phyloP scores from a whole-genome alignment of 1,284 basidiomycete genomes.

The Polyporus tsugae region DNA sequence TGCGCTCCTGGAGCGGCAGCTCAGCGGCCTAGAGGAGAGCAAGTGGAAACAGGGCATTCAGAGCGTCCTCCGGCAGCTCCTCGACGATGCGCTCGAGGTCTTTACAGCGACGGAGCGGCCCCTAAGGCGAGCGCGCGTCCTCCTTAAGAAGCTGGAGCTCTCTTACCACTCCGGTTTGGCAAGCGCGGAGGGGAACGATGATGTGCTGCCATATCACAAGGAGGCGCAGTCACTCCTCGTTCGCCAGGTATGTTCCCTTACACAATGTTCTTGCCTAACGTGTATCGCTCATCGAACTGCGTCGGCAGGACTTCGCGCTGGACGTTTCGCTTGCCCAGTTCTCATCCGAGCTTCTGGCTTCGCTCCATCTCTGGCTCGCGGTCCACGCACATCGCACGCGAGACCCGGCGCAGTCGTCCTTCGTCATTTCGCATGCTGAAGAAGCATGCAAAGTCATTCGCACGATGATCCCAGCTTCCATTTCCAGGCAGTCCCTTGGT shows the following conservation, averaged over 20 bases:
- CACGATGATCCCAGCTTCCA: conserved; percentile 41
- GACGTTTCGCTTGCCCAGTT: conserved; percentile 51
- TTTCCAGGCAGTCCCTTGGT: conserved; percentile 24
- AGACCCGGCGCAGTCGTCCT: conserved; percentile 48
- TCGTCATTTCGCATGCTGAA: conserved; percentile 56
- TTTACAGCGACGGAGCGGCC: conserved; percentile 60
- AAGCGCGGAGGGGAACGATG: conserved; percentile 23
- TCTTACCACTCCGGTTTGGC: conserved; percentile 49
- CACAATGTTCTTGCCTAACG: not conserved
- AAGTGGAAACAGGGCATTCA: conserved; percentile 63
- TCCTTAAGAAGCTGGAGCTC: conserved; percentile 61
- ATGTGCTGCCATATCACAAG: conserved; percentile 47
- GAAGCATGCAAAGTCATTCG: conserved; percentile 59
- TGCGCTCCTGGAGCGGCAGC: conserved; percentile 67
- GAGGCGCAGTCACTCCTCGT: conserved; percentile 53
- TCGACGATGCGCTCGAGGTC: conserved; percentile 49
- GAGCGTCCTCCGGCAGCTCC: conserved; percentile 40
- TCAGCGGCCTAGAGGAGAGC: conserved; percentile 58
- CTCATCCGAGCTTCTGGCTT: conserved; percentile 56
- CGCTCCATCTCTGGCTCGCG: conserved; percentile 68
- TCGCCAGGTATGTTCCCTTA: conserved; percentile 47
- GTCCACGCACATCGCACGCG: conserved; percentile 66
- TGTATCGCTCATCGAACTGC: not conserved
- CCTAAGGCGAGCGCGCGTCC: conserved; percentile 59
- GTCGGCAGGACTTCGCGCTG: conserved; percentile 47